Evolutionary conservation across 768 basidiomycete genomes (phyloP), one percentile per base, ranked within the genome.

Genomic region (Russula olivacea): DNA sequence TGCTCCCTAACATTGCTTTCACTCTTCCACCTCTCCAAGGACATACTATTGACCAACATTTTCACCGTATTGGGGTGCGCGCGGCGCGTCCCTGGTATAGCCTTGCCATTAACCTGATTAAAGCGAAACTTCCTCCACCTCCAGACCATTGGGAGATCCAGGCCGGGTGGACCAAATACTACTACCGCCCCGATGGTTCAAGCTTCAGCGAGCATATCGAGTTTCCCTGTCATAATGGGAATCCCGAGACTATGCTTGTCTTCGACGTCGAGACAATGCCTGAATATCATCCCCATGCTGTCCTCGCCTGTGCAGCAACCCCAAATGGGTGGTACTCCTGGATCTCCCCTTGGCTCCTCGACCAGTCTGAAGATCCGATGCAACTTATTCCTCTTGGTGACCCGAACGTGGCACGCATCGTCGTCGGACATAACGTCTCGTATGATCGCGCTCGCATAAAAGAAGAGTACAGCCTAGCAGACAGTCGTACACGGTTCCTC

Each of bases 181-280:
- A 84, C 64, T 76, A 83, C 70, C 78, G 76, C 54, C 65, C 80
- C 1, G 92, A 96, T 69, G 95, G 94, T 2, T 85, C 86, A 23
- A 84, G 87, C 69, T 88, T 85, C 73, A 81, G 79, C 70, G 87
- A 92, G 70, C 81, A 83, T 11, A 88, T 95, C 58, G 77, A 83
- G 3, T 85, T 77, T 69, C 89, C 88, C 0, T 79, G 79, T 58
- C 84, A 87, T 57, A 76, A 84, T 45, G 85, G 84, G 2, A 78
- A 80, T 63, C 75, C 82, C 0, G 91, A 93, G 71, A 76, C 85
- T 48, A 79, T 89, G 79, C 82, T 98, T 66, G 82, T 84, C 11
- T 97, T 98, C 69, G 97, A 99, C 72, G 91, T 98, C 59, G 95
- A 99, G 75, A 93, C 91, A 0, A 81, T 98, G 80, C 91, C 91